Percentiles rank a stretch among this genome's conserved stretches.
Conservation (phyloP, 805 yeast genomes). For the Teunomyces cretensis region DNA sequence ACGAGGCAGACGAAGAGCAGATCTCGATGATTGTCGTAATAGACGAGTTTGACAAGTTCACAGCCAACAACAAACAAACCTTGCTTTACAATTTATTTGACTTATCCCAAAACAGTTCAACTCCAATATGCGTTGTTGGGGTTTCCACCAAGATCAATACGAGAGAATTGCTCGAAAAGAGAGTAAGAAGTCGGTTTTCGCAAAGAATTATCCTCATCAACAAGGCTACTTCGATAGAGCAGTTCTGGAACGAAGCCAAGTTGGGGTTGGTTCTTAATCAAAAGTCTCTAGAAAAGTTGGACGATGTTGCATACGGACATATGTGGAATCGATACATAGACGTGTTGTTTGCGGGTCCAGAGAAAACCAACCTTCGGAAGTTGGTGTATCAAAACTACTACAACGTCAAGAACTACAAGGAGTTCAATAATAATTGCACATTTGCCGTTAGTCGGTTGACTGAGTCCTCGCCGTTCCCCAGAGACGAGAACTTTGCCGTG, state of each 20-base stretch:
- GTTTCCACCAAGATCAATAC: constrained; percentile 71
- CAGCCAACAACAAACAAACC: constrained; percentile 73
- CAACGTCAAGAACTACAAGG: constrained; percentile 57
- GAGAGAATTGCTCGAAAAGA: constrained; percentile 80
- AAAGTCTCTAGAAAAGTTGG: constrained; percentile 15
- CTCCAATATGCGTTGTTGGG: constrained; percentile 82
- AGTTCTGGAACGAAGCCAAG: constrained; percentile 50
- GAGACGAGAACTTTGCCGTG: constrained; percentile 24
- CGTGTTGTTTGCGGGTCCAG: constrained; percentile 8
- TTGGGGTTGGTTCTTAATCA: constrained; percentile 34
- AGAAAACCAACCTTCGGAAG: constrained; percentile 12
- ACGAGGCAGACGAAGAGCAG: constrained; percentile 17
- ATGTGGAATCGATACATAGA: constrained; percentile 48
- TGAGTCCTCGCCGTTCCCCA: constrained; percentile 20
- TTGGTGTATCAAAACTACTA: constrained; percentile 44
- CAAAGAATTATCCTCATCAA: constrained; percentile 69
- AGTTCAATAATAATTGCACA: constrained; percentile 42
- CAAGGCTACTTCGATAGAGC: constrained; percentile 47
- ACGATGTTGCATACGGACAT: constrained; percentile 20
- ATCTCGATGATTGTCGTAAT: constrained; percentile 73
- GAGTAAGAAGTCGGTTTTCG: constrained; percentile 87
- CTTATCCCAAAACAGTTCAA: constrained; percentile 65
- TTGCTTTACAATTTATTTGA: constrained; percentile 86
- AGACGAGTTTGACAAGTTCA: constrained; percentile 83
- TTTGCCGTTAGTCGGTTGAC: constrained; percentile 40